Conservation (phyloP, 768 basidiomycete species). For the Gymnopilus junonius region DNA sequence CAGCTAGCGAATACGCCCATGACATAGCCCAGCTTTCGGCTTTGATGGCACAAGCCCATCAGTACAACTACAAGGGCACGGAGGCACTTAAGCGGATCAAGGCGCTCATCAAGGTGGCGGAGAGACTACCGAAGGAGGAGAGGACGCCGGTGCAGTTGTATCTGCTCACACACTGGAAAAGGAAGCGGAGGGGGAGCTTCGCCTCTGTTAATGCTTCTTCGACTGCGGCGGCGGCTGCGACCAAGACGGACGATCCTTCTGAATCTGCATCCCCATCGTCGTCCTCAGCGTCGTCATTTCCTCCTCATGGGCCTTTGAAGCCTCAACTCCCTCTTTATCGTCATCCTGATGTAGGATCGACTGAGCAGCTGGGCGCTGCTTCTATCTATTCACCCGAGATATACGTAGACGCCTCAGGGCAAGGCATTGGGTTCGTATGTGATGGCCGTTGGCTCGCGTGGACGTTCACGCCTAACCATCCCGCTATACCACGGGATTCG, state of each 20-base stretch:
- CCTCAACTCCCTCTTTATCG: not conserved
- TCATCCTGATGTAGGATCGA: too few relatives aligned
- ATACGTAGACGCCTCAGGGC: slow-evolving; percentile 42
- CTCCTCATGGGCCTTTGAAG: not conserved
- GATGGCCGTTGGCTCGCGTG: slow-evolving; percentile 43
- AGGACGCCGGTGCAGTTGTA: slow-evolving; percentile 24
- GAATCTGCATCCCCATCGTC: not conserved
- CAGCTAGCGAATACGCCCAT: not conserved
- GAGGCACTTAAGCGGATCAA: slow-evolving; percentile 13
- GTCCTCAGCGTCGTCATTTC: slow-evolving; percentile 30
- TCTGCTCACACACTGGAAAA: slow-evolving; percentile 23
- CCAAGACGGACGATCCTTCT: not conserved
- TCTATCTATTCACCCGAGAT: not conserved
- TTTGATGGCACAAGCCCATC: not conserved
- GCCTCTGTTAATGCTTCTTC: too few relatives aligned
- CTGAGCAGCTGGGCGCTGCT: too few relatives aligned
- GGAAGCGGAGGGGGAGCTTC: not conserved
- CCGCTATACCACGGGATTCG: slow-evolving; percentile 28
- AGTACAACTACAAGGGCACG: not conserved
- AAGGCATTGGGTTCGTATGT: slow-evolving; percentile 45
- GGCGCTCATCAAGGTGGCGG: slow-evolving; percentile 22
- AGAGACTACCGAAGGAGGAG: slow-evolving; percentile 16
- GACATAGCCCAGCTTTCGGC: not conserved
- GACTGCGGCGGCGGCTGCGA: not conserved
- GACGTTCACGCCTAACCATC: slow-evolving; percentile 27